phyloP scores from a whole-genome alignment of 208 protist genomes.

The Plasmodiophora brassicae region DNA sequence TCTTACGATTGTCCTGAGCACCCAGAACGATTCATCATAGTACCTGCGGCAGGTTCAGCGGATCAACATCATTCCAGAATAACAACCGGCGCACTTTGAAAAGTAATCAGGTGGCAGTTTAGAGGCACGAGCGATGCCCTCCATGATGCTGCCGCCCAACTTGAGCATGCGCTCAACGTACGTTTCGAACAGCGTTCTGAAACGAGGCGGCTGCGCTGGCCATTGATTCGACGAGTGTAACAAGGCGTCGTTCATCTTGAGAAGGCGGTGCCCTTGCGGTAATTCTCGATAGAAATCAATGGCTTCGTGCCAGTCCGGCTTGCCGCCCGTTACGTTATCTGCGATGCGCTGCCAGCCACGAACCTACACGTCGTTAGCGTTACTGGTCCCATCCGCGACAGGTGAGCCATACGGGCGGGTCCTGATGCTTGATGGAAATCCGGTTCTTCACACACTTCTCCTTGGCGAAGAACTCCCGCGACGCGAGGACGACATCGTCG shows the following conservation, averaged over 20 bases:
- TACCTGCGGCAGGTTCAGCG: neutral
- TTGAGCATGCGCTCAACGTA: neutral
- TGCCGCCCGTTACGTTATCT: neutral
- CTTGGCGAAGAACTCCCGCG: slow-evolving; percentile 15
- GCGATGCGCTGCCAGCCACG: neutral
- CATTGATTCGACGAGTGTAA: slow-evolving; percentile 17
- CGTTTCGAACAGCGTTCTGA: neutral
- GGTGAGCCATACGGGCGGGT: neutral
- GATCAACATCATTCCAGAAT: no score
- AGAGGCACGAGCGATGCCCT: neutral
- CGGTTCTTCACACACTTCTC: neutral
- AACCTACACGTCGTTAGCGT: neutral
- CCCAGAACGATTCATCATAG: slow-evolving; percentile 20
- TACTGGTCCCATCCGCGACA: neutral
- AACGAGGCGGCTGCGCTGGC: neutral
- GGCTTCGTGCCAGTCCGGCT: slow-evolving; percentile 4
- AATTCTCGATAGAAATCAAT: slow-evolving; percentile 1
- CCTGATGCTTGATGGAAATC: neutral
- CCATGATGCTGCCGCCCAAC: neutral
- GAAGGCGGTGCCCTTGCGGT: neutral
- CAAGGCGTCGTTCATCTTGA: neutral
- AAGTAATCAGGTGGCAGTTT: neutral
- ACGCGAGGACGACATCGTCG: neutral
- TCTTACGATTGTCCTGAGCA: neutral
- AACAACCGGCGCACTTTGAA: neutral